Conservation (phyloP, 208 protist genomes). For the Tritrichomonas musculus region DNA sequence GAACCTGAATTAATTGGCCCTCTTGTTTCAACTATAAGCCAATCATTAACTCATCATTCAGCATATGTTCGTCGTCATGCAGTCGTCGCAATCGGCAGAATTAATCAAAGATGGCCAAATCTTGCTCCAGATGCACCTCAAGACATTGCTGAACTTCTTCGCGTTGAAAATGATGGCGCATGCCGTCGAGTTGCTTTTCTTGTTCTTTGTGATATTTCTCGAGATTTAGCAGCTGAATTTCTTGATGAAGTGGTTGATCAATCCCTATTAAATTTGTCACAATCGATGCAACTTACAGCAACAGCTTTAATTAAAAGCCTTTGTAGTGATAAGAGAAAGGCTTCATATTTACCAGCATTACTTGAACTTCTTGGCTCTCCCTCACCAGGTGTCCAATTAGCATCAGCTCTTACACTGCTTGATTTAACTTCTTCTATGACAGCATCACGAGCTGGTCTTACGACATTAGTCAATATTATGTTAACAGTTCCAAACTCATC, state of each 20-base stretch:
- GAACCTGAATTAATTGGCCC: slow-evolving; percentile 4
- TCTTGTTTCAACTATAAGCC: neutral
- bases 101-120: neutral
- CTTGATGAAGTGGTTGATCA: neutral
- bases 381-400: neutral
- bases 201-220: neutral
- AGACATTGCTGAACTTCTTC: neutral
- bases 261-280: neutral
- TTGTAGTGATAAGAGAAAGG: neutral
- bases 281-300: slow-evolving; percentile 23
- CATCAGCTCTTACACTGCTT: slow-evolving; percentile 10
- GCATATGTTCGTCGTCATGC: slow-evolving; percentile 17
- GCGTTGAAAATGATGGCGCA: neutral
- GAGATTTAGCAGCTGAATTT: neutral
- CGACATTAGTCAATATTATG: neutral
- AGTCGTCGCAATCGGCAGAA: slow-evolving; percentile 13
- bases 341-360: neutral
- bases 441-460: neutral
- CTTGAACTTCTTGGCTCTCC: slow-evolving; percentile 10
- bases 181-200: neutral
- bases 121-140: slow-evolving; percentile 24
- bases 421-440: neutral
- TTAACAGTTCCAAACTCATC: neutral
- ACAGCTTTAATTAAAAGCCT: neutral
- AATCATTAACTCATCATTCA: neutral